Conservation (phyloP, 23 red algal species). For the Agarophyton chilense region DNA sequence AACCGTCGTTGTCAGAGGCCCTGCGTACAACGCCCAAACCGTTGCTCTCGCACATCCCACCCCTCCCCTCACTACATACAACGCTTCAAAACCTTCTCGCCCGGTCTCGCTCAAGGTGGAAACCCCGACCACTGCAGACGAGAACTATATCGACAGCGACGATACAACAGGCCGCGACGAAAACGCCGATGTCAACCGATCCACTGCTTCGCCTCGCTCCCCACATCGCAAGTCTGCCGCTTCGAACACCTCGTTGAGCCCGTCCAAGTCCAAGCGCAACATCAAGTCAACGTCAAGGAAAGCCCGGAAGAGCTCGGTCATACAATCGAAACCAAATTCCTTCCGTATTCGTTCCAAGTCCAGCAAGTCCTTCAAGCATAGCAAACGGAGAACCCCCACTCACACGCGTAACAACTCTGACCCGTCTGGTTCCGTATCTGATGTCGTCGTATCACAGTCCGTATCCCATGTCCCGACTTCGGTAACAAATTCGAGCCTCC, state of each 20-base stretch:
- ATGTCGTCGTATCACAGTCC: neutral
- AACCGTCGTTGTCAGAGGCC: conserved; percentile 49
- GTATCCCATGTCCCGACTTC: neutral
- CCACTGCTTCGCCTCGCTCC: conserved; percentile 2
- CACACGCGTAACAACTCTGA: neutral
- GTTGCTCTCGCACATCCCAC: neutral
- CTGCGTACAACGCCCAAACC: conserved; percentile 11
- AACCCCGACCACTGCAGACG: conserved; percentile 32
- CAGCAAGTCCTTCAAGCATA: neutral
- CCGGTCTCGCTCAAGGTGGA: conserved; percentile 53
- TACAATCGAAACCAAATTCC: neutral
- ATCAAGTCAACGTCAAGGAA: neutral
- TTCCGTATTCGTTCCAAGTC: conserved; percentile 41
- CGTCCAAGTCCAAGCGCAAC: conserved; percentile 19
- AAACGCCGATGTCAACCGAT: conserved; percentile 35
- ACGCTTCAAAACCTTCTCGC: neutral
- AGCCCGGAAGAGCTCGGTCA: neutral
- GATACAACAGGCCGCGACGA: conserved; percentile 1
- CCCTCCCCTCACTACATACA: neutral
- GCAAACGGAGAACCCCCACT: neutral
- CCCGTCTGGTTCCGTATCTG: neutral
- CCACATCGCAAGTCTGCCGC: neutral
- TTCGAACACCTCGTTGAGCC: conserved; percentile 5
- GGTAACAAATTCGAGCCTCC: neutral
- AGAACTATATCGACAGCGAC: conserved; percentile 23